Conservation (phyloP, 1,284 basidiomycete genomes). For the Ganoderma leucocontextum region DNA sequence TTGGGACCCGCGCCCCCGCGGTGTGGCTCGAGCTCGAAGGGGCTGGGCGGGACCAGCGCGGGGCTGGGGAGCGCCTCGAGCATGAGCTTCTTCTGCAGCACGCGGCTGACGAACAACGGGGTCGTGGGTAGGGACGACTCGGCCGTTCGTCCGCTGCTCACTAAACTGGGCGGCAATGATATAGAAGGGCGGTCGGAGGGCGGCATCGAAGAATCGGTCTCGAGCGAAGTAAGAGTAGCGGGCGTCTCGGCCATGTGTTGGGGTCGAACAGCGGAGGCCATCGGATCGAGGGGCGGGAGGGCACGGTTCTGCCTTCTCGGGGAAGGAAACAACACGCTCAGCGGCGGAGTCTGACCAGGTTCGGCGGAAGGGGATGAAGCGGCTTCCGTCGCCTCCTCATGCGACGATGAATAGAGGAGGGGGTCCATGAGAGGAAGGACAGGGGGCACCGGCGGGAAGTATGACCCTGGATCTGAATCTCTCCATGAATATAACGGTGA, state of each 20-base stretch:
- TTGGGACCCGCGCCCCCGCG: conserved; percentile 2
- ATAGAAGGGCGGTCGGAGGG: background rate
- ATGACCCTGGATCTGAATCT: conserved; percentile 27
- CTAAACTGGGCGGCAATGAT: conserved; percentile 7
- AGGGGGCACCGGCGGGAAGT: conserved; percentile 31
- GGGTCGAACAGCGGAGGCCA: background rate
- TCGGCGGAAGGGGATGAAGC: background rate
- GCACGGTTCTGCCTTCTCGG: conserved; percentile 15
- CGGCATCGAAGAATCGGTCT: conserved; percentile 11
- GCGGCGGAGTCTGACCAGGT: conserved; percentile 36
- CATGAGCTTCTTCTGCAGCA: conserved; percentile 33
- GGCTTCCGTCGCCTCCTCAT: background rate
- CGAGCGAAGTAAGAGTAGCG: background rate
- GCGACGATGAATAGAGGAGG: background rate
- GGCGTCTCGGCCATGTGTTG: background rate
- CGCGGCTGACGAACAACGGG: conserved; percentile 21
- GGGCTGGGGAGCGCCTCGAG: conserved; percentile 44
- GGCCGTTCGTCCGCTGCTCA: background rate
- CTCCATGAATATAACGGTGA: conserved; percentile 18
- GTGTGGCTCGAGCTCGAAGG: conserved; percentile 42
- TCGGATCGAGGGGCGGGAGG: conserved; percentile 12
- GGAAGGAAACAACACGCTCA: conserved; percentile 32
- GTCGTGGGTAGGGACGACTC: conserved; percentile 19
- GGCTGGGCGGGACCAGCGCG: conserved; percentile 41
- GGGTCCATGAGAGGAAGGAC: background rate